A percentile compares a stretch with the other conserved stretches of the same genome.
Evolutionary conservation across 352 stramenopile genomes (phyloP).

Genomic region (Pythium plurisporium): DNA sequence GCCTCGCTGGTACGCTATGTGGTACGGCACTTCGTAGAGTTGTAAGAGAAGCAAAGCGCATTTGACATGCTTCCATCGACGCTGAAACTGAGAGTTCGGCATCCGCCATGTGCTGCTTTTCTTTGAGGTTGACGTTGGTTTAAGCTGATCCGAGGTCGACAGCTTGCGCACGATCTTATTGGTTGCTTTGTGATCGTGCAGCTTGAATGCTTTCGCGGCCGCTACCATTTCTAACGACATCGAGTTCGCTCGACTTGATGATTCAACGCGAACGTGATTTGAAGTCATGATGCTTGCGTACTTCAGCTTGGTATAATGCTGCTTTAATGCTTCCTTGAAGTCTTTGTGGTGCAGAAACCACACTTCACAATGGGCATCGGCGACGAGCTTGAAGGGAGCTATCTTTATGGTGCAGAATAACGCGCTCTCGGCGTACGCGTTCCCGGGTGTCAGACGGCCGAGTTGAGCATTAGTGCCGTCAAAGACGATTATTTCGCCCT

Average conservation of each 20-base stretch:
- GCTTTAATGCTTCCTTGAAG: slow-evolving; percentile 31
- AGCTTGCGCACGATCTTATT: slow-evolving; percentile 21
- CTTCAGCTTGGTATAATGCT: slow-evolving; percentile 56
- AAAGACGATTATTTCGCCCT: slow-evolving; percentile 22
- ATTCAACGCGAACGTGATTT: background rate
- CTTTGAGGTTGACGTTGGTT: background rate
- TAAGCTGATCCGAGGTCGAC: background rate
- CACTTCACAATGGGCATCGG: slow-evolving; percentile 26
- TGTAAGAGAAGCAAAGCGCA: slow-evolving; percentile 12
- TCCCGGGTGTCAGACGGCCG: slow-evolving; percentile 19
- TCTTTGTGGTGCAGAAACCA: slow-evolving; percentile 15
- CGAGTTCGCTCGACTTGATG: background rate
- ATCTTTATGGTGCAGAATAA: slow-evolving; percentile 8
- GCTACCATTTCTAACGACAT: background rate
- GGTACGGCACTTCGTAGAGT: slow-evolving; percentile 25
- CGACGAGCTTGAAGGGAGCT: slow-evolving; percentile 4
- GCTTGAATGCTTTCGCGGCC: slow-evolving; percentile 1
- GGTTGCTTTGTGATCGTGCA: background rate
- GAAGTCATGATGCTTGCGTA: slow-evolving; percentile 36
- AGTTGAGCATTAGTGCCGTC: background rate
- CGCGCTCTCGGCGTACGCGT: slow-evolving; percentile 15
- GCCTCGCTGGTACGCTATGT: slow-evolving; percentile 28
- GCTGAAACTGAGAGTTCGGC: slow-evolving; percentile 19
- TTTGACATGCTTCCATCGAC: slow-evolving; percentile 14
- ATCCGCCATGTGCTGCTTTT: slow-evolving; percentile 9